Conservation (phyloP, 2,329 filamentous ascomycete species). For the Lojkania enalia region DNA sequence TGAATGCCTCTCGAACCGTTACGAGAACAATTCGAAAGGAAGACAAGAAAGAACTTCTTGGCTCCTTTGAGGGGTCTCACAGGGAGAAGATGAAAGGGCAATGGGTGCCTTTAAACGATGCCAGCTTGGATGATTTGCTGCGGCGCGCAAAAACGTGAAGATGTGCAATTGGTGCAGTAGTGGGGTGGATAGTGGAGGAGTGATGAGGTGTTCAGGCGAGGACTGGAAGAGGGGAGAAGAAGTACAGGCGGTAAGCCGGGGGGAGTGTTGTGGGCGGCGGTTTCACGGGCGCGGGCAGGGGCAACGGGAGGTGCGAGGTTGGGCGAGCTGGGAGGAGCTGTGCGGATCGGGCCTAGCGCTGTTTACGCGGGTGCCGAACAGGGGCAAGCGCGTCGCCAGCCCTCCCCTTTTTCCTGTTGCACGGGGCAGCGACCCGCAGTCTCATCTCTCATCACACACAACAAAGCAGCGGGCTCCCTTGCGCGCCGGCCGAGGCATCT, state of each 20-base stretch:
- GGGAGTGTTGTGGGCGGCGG: constrained; percentile 31
- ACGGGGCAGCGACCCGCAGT: constrained; percentile 2
- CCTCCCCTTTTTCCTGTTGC: constrained; percentile 24
- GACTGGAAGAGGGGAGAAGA: constrained; percentile 37
- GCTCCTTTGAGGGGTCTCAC: constrained; percentile 44
- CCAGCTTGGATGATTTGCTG: constrained; percentile 37
- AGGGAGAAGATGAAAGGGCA: constrained; percentile 25
- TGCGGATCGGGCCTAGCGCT: constrained; percentile 24
- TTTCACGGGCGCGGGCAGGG: constrained; percentile 20
- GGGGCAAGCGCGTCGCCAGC: constrained; percentile 21
- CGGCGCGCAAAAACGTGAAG: constrained; percentile 31
- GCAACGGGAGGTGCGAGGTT: constrained; percentile 15
- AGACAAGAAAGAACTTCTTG: constrained; percentile 64
- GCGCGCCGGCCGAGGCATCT: background rate
- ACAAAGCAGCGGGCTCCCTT: background rate
- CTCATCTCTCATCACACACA: constrained; percentile 4
- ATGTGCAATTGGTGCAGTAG: constrained; percentile 45
- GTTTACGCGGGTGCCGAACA: constrained; percentile 19
- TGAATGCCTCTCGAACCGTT: constrained; percentile 64
- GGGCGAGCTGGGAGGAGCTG: constrained; percentile 22
- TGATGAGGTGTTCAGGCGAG: constrained; percentile 31
- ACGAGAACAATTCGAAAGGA: constrained; percentile 62
- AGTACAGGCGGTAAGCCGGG: constrained; percentile 39
- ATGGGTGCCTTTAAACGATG: constrained; percentile 25
- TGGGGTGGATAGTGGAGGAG: constrained; percentile 41